A percentile compares a stretch with the other conserved stretches of the same genome.
phyloP scores from a whole-genome alignment of 208 protist species.

The Angomonas ambiguus region DNA sequence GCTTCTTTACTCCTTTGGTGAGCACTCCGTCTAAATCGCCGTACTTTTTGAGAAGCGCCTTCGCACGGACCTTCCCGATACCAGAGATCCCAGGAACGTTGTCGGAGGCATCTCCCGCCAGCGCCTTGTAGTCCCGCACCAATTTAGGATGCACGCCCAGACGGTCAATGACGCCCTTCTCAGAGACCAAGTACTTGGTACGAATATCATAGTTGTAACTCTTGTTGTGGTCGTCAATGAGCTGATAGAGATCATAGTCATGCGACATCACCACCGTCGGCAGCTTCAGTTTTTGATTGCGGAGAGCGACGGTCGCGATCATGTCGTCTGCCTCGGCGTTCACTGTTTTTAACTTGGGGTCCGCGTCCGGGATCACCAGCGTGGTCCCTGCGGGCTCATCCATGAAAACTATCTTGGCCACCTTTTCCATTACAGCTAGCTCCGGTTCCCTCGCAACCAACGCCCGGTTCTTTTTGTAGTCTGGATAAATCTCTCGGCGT shows the following conservation, averaged over 20 bases:
- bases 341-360: constrained; percentile 55
- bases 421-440: constrained; percentile 72
- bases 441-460: constrained; percentile 34
- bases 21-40: constrained; percentile 81
- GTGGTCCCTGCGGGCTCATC: constrained; percentile 66
- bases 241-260: constrained; percentile 87
- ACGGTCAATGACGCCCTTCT: constrained; percentile 73
- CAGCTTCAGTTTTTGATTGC: constrained; percentile 66
- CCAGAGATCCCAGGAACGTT: constrained; percentile 86
- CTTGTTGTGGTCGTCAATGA: constrained; percentile 69
- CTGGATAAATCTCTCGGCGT: constrained; percentile 55
- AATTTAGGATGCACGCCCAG: constrained; percentile 80
- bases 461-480: constrained; percentile 76
- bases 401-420: constrained; percentile 72
- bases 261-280: constrained; percentile 86
- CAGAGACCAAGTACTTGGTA: constrained; percentile 82
- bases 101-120: constrained; percentile 80
- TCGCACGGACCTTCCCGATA: constrained; percentile 77
- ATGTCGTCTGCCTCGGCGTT: constrained; percentile 90
- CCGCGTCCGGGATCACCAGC: constrained; percentile 70
- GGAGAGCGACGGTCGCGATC: constrained; percentile 75
- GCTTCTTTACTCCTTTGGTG: constrained; percentile 50
- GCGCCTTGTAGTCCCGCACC: constrained; percentile 82
- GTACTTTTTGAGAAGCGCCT: constrained; percentile 84
- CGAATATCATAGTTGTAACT: constrained; percentile 86